Percentiles rank a stretch among this genome's conserved stretches.
These are phyloP conservation scores for Tieghemiomyces parasiticus DNA, from an alignment of 192 early-diverging fungal species.

Conservation along the genomic window DNA sequence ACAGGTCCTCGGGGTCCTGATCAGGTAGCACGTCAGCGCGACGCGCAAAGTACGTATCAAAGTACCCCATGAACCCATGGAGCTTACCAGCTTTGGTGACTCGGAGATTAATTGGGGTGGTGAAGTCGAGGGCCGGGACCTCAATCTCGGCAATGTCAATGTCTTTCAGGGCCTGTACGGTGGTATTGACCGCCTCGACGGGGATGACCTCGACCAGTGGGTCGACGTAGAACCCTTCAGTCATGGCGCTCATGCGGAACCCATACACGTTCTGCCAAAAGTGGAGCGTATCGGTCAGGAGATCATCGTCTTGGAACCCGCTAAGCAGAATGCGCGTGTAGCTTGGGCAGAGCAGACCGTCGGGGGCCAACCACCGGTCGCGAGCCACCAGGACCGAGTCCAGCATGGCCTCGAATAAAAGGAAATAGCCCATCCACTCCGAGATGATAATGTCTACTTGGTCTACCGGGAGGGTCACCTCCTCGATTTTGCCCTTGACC, in stretches of 20 bases:
- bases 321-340: constrained; percentile 54
- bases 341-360: constrained; percentile 47
- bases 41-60: constrained; percentile 78
- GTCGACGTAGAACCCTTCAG: constrained; percentile 51
- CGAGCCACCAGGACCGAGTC: constrained; percentile 75
- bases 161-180: constrained; percentile 44
- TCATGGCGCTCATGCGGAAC: constrained; percentile 84
- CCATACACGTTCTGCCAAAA: constrained; percentile 94
- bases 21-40: constrained; percentile 16
- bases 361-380: constrained; percentile 55
- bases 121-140: constrained; percentile 56
- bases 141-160: constrained; percentile 58
- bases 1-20: constrained; percentile 18
- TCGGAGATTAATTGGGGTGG: constrained; percentile 47
- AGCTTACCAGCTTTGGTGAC: constrained; percentile 45
- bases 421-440: constrained; percentile 92
- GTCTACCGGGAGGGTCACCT: constrained; percentile 55
- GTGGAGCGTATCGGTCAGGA: constrained; percentile 57
- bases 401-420: constrained; percentile 82
- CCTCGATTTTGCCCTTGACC: constrained; percentile 66
- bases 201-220: constrained; percentile 70
- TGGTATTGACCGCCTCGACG: constrained; percentile 47
- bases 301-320: constrained; percentile 63
- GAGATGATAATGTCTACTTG: constrained; percentile 76
- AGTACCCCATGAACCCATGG: constrained; percentile 77